phyloP scores from a whole-genome alignment of 805 yeast species.

The Isabelozyma pseudorhagii region DNA sequence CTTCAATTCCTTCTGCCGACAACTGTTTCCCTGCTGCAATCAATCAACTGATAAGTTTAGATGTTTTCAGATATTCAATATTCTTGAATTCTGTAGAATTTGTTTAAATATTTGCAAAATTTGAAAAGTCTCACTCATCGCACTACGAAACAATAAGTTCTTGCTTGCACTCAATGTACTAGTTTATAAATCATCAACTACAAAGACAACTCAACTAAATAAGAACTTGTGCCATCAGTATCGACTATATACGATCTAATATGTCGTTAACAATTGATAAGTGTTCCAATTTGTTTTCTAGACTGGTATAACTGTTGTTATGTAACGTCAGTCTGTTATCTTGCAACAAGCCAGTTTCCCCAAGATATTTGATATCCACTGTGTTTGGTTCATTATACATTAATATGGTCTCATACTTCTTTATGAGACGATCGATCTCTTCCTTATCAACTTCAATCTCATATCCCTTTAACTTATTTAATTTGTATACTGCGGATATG shows the following conservation, averaged over 20 bases:
- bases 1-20: too few relatives aligned
- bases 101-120: not conserved
- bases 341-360: conserved; percentile 1
- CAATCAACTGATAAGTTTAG: too few relatives aligned
- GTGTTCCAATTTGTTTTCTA: not conserved
- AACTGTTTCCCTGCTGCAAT: too few relatives aligned
- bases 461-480: conserved; percentile 22
- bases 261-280: not conserved
- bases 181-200: not conserved
- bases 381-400: conserved; percentile 5
- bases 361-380: conserved; percentile 1
- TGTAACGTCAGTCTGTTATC: not conserved
- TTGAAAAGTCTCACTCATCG: not conserved
- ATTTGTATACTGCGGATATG: conserved; percentile 18
- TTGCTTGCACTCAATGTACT: not conserved
- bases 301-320: not conserved
- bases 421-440: conserved; percentile 15
- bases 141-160: not conserved
- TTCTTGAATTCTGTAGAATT: not conserved
- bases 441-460: conserved; percentile 17
- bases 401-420: conserved; percentile 27
- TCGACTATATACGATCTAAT: not conserved
- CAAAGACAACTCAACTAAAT: too few relatives aligned
- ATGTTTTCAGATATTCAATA: too few relatives aligned
- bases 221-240: too few relatives aligned